phyloP scores from a whole-genome alignment of 2,329 filamentous ascomycete species.

The Chrysosporium keratinophilum region DNA sequence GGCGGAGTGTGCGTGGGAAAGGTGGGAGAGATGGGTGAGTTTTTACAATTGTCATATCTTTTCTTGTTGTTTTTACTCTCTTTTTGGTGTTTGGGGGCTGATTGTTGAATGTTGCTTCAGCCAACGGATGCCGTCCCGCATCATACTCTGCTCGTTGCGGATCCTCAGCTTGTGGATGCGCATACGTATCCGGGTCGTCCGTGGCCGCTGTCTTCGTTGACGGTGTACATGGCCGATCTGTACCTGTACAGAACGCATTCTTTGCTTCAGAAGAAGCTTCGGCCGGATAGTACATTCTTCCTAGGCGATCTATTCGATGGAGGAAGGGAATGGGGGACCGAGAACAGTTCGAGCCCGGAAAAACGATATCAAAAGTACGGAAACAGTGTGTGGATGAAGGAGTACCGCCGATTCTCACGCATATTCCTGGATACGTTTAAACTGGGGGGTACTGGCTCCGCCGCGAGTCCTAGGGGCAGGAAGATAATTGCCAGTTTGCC shows the following conservation, averaged over 20 bases:
- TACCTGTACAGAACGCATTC: conserved; percentile 77
- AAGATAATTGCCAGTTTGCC: conserved; percentile 78
- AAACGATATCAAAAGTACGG: conserved; percentile 66
- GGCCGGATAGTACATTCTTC: conserved; percentile 83
- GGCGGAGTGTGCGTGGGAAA: conserved; percentile 64
- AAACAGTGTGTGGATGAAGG: conserved; percentile 71
- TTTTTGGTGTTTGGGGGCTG: conserved; percentile 12
- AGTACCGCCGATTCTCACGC: conserved; percentile 74
- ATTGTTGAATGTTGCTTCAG: conserved; percentile 40
- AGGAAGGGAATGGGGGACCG: conserved; percentile 84
- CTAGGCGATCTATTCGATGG: conserved; percentile 93
- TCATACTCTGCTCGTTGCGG: conserved; percentile 71
- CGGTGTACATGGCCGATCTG: conserved; percentile 69
- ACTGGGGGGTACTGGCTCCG: conserved; percentile 45
- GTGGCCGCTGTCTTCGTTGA: conserved; percentile 58
- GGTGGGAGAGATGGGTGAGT: conserved; percentile 86
- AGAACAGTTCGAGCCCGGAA: conserved; percentile 49
- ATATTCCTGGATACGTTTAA: conserved; percentile 70
- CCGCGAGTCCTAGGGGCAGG: conserved; percentile 54
- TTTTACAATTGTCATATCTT: not conserved
- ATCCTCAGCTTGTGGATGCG: conserved; percentile 85
- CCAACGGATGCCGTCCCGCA: conserved; percentile 69
- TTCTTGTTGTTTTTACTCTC: not conserved
- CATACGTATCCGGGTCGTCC: conserved; percentile 85
- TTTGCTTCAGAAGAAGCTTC: conserved; percentile 62